Evolutionary conservation across 2,329 filamentous ascomycete genomes (phyloP), one percentile per base, ranked within the genome.

Genomic region (Aulographum hederae): DNA sequence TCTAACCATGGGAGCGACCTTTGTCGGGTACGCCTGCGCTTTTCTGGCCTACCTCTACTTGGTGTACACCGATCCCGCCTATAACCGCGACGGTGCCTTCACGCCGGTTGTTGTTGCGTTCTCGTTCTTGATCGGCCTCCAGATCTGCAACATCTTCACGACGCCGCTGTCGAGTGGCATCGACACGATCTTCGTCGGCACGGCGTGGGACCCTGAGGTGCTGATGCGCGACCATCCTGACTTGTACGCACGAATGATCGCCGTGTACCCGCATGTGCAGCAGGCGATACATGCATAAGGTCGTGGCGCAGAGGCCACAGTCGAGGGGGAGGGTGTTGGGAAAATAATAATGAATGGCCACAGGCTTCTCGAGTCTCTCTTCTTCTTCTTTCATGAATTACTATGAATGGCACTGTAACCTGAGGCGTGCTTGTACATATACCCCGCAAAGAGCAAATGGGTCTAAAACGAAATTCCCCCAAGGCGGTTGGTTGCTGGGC

Each of bases 11-110:
- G 84, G 81, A 6, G 74, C 77, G 2, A 69, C 79, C 0, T 89
- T 91, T 44, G 76, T 94, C 28, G 84, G 69, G 2, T 93, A 89
- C 45, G 67, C 78, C 8, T 89, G 78, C 39, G 74, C 79, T 0
- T 60, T 94, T 27, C 61, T 93, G 12, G 72, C 81, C 0, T 94
- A 89, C 50, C 60, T 93, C n/a, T 94, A 91, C 52, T 64, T 94
- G 31, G 58, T 74, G 40, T 81, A 81, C 56, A 91, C 81, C 3
- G 56, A 75, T n/a, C 82, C 82, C 0, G 60, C 61, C 0, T 92
- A 91, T 63, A 91, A 91, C 54, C 41, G 44, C 13, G 53, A 63
- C 8, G 70, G 73, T 34, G 61, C 53, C 8, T 91, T 73, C 50
- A 89, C 81, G 0, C 64, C 76, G 0, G 73, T 91, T 6, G 66